Base-by-base conservation (phyloP, 2,329 filamentous ascomycete species). In the Coniella lustricola region DNA sequence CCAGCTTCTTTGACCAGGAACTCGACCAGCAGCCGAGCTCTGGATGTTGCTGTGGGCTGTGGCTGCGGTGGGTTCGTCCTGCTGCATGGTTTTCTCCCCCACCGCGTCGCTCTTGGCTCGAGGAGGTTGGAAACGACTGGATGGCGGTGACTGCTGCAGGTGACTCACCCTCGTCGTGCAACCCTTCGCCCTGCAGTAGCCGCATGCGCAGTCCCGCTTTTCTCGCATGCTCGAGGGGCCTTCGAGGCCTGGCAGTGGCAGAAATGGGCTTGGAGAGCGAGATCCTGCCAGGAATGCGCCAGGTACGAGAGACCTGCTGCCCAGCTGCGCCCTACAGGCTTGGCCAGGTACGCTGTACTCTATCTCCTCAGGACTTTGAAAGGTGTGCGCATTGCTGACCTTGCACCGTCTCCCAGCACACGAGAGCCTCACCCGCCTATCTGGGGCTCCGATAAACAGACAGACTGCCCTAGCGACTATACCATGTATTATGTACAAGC, bases 41-140 rank as follows among this genome's bases (percentile, higher is more conserved):
- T 34, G 25, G n/a, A 21, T 16, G 21, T 16, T 29, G 21, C 25
- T 41, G 18, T 34, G 18, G 18, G 12, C 20, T n/a, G n/a, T n/a
- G n/a, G n/a, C n/a, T n/a, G n/a, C n/a, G n/a, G n/a, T n/a, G n/a
- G n/a, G n/a, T n/a, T n/a, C n/a, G n/a, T n/a, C n/a, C n/a, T 21
- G 32, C 42, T 18, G 31, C 42, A 35, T 22, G 22, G 33, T 16
- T 25, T 17, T 16, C 17, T 21, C 34, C 36, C 48, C 39, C 39
- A 44, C 42, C 46, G 49, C 49, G 52, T 54, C 52, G 52, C 52
- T 52, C 52, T 47, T 51, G 46, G 49, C 49, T 44, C 45, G 49
- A 44, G 49, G 49, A 47, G 39, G 49, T 36, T 49, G 49, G 46
- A 51, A 54, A 47, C 52, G 52, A 54, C 45, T 54, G 52, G 52